Evolutionary conservation across 202 grass and related monocot species (phyloP).

Genomic region (Hordeum pubiflorum): DNA sequence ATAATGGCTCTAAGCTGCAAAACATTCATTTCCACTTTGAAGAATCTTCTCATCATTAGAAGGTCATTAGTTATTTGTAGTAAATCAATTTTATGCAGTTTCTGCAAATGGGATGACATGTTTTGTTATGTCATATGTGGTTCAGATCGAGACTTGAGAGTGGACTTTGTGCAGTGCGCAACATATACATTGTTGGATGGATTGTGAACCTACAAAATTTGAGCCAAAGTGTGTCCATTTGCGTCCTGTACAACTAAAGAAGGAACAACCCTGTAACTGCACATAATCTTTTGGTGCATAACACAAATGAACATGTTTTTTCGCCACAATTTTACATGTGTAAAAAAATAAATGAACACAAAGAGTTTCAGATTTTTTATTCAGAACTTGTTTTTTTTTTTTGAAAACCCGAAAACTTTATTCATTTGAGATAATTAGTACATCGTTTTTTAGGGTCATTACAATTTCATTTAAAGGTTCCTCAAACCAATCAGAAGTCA

Average conservation of each 20-base stretch:
- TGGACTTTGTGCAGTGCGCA: background rate
- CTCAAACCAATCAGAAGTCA: too few relatives aligned
- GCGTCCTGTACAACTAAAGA: background rate
- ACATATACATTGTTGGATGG: background rate
- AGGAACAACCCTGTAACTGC: background rate
- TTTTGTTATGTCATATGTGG: background rate
- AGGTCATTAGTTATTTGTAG: background rate
- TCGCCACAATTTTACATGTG: background rate
- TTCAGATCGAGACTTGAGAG: background rate
- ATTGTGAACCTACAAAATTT: background rate
- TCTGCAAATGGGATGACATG: background rate
- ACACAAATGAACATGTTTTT: background rate
- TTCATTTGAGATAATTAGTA: too few relatives aligned
- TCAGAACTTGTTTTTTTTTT: background rate
- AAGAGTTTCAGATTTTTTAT: background rate
- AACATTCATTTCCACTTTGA: background rate
- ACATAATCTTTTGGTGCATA: background rate
- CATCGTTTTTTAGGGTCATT: too few relatives aligned
- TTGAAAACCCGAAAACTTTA: too few relatives aligned
- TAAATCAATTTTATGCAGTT: conserved; percentile 7
- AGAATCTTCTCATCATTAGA: conserved; percentile 1
- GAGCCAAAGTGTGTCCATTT: background rate
- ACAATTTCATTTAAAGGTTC: too few relatives aligned
- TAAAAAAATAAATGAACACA: background rate
- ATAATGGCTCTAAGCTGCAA: background rate